A percentile compares a stretch with the other conserved stretches of the same genome.
Evolutionary conservation across 1,139 yeast genomes (phyloP).

Genomic region (Zygosaccharomyces sapae): DNA sequence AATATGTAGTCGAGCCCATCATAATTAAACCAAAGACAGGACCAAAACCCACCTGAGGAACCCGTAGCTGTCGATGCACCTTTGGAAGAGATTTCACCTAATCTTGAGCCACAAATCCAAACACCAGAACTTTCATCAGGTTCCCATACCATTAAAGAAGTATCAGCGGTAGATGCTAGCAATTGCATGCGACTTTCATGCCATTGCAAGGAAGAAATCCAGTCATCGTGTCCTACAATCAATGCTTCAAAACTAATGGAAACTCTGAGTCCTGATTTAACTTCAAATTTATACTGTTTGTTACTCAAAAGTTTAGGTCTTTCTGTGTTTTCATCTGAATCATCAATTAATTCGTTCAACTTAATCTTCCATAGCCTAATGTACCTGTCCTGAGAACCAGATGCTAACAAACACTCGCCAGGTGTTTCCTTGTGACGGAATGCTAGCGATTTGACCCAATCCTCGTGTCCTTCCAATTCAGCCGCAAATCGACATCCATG

Average conservation of each 20-base stretch:
- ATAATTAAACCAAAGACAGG: slow-evolving; percentile 69
- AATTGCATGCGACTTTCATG: slow-evolving; percentile 59
- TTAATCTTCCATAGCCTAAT: slow-evolving; percentile 79
- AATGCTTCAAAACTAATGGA: slow-evolving; percentile 85
- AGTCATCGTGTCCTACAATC: slow-evolving; percentile 96
- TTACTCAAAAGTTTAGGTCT: slow-evolving; percentile 55
- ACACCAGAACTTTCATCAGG: slow-evolving; percentile 84
- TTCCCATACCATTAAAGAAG: slow-evolving; percentile 94
- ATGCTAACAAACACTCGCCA: slow-evolving; percentile 61
- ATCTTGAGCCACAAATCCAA: slow-evolving; percentile 76
- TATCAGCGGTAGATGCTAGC: slow-evolving; percentile 87
- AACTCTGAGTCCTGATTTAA: slow-evolving; percentile 36
- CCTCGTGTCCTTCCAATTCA: slow-evolving; percentile 79
- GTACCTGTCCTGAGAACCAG: slow-evolving; percentile 87
- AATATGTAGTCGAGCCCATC: slow-evolving; percentile 49
- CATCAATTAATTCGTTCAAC: slow-evolving; percentile 53
- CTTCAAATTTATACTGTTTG: slow-evolving; percentile 57
- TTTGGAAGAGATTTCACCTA: slow-evolving; percentile 90
- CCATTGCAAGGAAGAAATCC: slow-evolving; percentile 89
- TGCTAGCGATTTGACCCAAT: slow-evolving; percentile 78
- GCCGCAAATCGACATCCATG: slow-evolving; percentile 43
- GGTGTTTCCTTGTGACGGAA: slow-evolving; percentile 47
- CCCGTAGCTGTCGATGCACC: slow-evolving; percentile 99
- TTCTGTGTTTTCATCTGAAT: slow-evolving; percentile 50
- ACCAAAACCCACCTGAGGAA: slow-evolving; percentile 96